Conservation (phyloP, 2,329 filamentous ascomycete species). For the Fonsecaea multimorphosa region DNA sequence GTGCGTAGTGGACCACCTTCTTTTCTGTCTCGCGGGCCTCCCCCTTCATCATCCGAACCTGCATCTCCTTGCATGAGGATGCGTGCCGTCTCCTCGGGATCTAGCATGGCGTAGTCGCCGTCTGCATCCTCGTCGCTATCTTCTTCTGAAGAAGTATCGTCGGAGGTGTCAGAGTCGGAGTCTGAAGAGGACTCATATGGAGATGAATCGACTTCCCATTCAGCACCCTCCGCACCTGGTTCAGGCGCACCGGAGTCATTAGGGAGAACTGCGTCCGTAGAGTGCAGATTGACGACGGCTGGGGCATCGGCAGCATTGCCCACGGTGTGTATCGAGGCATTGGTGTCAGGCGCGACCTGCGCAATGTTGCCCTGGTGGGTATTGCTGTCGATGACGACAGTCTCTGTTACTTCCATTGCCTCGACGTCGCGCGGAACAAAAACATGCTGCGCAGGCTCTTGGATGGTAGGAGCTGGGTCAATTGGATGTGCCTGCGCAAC, state of each 20-base stretch:
- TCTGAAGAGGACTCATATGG: slow-evolving; percentile 70
- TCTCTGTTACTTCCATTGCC: slow-evolving; percentile 14
- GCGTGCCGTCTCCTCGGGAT: slow-evolving; percentile 80
- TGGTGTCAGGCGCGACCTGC: slow-evolving; percentile 9
- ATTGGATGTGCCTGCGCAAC: neutral
- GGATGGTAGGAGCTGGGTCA: neutral
- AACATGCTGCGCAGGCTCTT: neutral
- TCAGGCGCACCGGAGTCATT: slow-evolving; percentile 35
- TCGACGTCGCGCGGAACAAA: neutral
- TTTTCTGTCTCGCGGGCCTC: slow-evolving; percentile 52
- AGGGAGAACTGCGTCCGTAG: slow-evolving; percentile 21
- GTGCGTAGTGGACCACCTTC: slow-evolving; percentile 67
- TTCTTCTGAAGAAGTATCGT: slow-evolving; percentile 64
- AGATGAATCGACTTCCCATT: slow-evolving; percentile 85
- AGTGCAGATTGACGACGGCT: neutral
- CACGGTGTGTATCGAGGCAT: slow-evolving; percentile 9
- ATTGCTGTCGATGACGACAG: neutral
- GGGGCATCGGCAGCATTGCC: slow-evolving; percentile 9
- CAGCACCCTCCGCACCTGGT: slow-evolving; percentile 64
- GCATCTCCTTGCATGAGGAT: slow-evolving; percentile 84
- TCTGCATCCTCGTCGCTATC: slow-evolving; percentile 47
- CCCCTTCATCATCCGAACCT: slow-evolving; percentile 78
- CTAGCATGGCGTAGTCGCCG: slow-evolving; percentile 72
- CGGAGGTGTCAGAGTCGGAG: slow-evolving; percentile 63
- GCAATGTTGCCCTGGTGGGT: too few relatives aligned